Percentiles rank a stretch among this genome's conserved stretches.
Evolutionary conservation across 371 early-diverging fungal genomes (phyloP).

Genomic region (Entomophthora muscae): DNA sequence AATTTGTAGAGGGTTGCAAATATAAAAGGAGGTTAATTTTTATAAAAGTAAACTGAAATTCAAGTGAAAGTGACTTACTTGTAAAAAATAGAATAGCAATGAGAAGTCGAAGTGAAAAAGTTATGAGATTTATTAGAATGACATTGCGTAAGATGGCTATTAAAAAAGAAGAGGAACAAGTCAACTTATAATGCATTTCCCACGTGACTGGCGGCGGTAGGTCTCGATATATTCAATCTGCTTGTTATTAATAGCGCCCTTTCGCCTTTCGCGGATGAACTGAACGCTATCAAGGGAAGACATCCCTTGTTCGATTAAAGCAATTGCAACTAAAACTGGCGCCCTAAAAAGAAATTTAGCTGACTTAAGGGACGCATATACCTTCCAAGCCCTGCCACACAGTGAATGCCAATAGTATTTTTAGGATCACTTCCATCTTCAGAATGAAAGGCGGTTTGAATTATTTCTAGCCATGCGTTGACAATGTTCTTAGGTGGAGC

Average conservation of each 20-base stretch:
- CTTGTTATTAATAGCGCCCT: slow-evolving; percentile 68
- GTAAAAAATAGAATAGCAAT: no score
- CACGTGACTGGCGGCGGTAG: slow-evolving; percentile 22
- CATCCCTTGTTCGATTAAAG: slow-evolving; percentile 67
- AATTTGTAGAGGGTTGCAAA: no score
- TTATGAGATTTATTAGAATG: no score
- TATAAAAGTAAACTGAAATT: no score
- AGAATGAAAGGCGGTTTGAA: slow-evolving; percentile 26
- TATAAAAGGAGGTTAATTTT: no score
- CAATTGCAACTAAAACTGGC: slow-evolving; percentile 53
- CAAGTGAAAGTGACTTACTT: no score
- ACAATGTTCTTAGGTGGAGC: slow-evolving; percentile 51
- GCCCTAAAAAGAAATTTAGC: slow-evolving; percentile 20
- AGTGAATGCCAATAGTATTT: slow-evolving; percentile 74
- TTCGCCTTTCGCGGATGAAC: slow-evolving; percentile 46
- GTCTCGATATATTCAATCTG: slow-evolving; percentile 56
- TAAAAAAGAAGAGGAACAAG: no score
- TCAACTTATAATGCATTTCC: slow-evolving; percentile 10
- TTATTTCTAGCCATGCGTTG: slow-evolving; percentile 48
- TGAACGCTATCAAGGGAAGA: slow-evolving; percentile 55
- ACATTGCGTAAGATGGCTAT: no score
- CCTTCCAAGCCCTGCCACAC: slow-evolving; percentile 68
- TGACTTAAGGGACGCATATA: neutral
- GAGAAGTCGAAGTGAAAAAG: no score
- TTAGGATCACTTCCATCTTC: slow-evolving; percentile 20